phyloP scores from a whole-genome alignment of 441 rosid genomes.

The Croton setiger region DNA sequence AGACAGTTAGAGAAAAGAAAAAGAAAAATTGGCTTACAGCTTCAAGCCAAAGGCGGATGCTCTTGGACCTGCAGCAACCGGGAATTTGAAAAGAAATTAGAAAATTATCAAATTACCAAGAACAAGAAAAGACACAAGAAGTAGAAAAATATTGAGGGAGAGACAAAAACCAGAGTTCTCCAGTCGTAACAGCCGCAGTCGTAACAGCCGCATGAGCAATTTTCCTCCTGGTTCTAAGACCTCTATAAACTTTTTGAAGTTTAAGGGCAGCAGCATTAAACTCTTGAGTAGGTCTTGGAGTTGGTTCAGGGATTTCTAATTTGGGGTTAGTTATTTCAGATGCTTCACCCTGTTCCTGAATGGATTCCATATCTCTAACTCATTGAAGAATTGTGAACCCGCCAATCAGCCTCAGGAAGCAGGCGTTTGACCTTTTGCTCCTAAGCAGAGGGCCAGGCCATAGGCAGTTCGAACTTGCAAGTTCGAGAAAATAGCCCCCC shows the following conservation, averaged over 20 bases:
- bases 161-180: constrained; percentile 62
- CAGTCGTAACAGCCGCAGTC: too few relatives aligned
- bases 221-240: constrained; percentile 60
- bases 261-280: constrained; percentile 58
- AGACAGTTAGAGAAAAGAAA: background rate
- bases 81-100: background rate
- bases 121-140: background rate
- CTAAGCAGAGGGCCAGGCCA: too few relatives aligned
- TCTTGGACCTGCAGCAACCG: constrained; percentile 60
- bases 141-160: background rate
- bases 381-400: too few relatives aligned
- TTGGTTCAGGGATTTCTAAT: constrained; percentile 33
- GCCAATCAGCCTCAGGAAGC: too few relatives aligned
- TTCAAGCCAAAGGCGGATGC: constrained; percentile 87
- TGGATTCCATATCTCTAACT: too few relatives aligned
- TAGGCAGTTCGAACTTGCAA: too few relatives aligned
- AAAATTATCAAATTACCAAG: background rate
- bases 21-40: constrained; percentile 42
- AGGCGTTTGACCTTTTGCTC: too few relatives aligned
- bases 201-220: constrained; percentile 68
- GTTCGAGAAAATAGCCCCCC: too few relatives aligned
- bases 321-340: constrained; percentile 26
- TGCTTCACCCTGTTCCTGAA: constrained; percentile 13
- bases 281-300: constrained; percentile 53
- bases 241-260: constrained; percentile 60